Percentiles rank a stretch among this genome's conserved stretches.
These are phyloP conservation scores for Coccomyxa subellipsoidea DNA, from an alignment of 163 green algal genomes.

Conservation along the genomic window DNA sequence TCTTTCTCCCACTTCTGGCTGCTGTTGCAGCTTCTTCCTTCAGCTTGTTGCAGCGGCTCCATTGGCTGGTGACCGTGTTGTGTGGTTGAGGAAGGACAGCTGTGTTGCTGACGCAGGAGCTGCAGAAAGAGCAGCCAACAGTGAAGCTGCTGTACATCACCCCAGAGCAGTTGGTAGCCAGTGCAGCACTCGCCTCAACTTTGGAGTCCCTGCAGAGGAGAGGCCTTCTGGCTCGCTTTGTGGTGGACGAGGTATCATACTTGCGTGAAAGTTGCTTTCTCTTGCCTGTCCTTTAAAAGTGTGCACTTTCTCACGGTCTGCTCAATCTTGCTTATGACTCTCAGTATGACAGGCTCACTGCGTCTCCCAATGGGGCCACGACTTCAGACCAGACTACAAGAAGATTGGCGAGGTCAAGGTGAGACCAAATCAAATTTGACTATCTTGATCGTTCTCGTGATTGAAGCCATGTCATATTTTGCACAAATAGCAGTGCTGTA, in stretches of 20 bases:
- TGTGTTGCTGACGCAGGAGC: no score
- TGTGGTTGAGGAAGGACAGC: no score
- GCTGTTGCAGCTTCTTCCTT: no score
- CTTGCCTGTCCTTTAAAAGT: background rate
- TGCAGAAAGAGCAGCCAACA: slow-evolving; percentile 10
- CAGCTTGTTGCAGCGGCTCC: no score
- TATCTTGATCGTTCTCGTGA: no score
- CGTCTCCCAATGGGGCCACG: slow-evolving; percentile 83
- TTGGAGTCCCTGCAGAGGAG: slow-evolving; percentile 54
- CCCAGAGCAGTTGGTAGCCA: slow-evolving; percentile 80
- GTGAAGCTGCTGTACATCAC: slow-evolving; percentile 87
- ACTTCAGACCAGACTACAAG: slow-evolving; percentile 83
- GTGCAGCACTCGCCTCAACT: slow-evolving; percentile 55
- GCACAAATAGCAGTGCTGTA: no score
- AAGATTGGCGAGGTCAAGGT: slow-evolving; percentile 22
- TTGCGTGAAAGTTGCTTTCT: no score
- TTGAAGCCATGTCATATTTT: no score
- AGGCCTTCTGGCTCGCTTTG: slow-evolving; percentile 59
- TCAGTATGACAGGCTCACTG: slow-evolving; percentile 73
- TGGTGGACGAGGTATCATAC: slow-evolving; percentile 12
- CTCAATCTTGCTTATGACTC: background rate
- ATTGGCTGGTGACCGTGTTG: no score
- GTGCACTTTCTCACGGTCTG: background rate
- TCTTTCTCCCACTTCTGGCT: no score
- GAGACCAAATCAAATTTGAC: background rate